These are phyloP conservation scores for Exutisphaerella laricina DNA, from an alignment of 2,329 filamentous ascomycete species.

Conservation along the genomic window DNA sequence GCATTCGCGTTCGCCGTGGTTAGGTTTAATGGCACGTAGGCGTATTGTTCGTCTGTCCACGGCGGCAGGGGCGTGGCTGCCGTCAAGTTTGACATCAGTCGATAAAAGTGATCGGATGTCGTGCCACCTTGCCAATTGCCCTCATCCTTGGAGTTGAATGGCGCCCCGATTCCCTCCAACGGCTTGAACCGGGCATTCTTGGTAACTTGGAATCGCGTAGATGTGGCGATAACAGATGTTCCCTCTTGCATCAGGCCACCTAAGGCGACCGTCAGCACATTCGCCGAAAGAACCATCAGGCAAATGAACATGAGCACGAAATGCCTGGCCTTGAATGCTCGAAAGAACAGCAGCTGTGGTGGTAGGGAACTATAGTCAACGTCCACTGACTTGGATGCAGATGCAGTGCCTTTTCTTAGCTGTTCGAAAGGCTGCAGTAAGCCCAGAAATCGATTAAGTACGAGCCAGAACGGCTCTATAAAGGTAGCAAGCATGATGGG, in stretches of 20 bases:
- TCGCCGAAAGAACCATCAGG: conserved; percentile 45
- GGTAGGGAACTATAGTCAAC: conserved; percentile 52
- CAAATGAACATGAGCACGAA: conserved; percentile 46
- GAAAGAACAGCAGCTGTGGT: conserved; percentile 47
- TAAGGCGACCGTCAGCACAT: conserved; percentile 50
- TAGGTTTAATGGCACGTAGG: conserved; percentile 45
- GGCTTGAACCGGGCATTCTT: conserved; percentile 22
- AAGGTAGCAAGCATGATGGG: conserved; percentile 52
- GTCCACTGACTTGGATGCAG: conserved; percentile 32
- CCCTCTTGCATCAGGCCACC: conserved; percentile 47
- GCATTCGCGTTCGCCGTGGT: conserved; percentile 1
- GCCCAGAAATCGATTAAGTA: conserved; percentile 51
- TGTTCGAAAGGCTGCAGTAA: conserved; percentile 52
- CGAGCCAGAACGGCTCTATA: conserved; percentile 53
- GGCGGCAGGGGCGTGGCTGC: conserved; percentile 42
- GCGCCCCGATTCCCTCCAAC: conserved; percentile 28
- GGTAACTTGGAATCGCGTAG: conserved; percentile 3
- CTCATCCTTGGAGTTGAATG: conserved; percentile 17
- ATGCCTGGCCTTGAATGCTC: conserved; percentile 44
- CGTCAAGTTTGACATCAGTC: conserved; percentile 44
- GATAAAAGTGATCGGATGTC: conserved; percentile 38
- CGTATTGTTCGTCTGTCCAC: conserved; percentile 45
- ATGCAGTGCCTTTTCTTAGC: conserved; percentile 40
- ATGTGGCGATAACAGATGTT: conserved; percentile 5
- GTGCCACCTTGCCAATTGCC: conserved; percentile 29